A percentile compares a stretch with the other conserved stretches of the same genome.
phyloP scores from a whole-genome alignment of 805 yeast genomes.

The Candida takata region DNA sequence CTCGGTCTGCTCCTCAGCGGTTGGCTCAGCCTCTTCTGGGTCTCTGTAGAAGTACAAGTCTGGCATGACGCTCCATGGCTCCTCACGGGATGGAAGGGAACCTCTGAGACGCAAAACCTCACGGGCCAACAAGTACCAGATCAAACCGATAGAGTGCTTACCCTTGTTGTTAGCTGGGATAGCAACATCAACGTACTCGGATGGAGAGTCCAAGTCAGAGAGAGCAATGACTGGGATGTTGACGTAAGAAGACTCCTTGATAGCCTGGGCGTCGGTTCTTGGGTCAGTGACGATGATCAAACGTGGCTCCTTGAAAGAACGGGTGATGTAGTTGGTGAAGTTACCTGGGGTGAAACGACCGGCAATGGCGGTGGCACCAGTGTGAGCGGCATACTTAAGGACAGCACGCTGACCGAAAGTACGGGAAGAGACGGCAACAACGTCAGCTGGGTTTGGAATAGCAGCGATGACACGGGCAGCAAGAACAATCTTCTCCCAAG shows the following conservation, averaged over 20 bases:
- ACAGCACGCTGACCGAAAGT: constrained; percentile 99
- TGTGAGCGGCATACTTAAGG: constrained; percentile 98
- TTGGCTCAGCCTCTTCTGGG: constrained; percentile 96
- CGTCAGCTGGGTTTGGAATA: constrained; percentile 96
- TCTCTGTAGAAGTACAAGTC: constrained; percentile 99
- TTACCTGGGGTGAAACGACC: constrained; percentile 99
- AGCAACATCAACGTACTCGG: constrained; percentile 98
- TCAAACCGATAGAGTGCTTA: constrained; percentile 98
- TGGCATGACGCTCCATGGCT: constrained; percentile 99
- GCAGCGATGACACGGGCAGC: constrained; percentile 99
- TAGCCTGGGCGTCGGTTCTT: constrained; percentile 99
- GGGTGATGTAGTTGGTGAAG: constrained; percentile 99
- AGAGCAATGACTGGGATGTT: constrained; percentile 99
- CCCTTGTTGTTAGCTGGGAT: constrained; percentile 99
- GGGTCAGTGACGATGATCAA: constrained; percentile 98
- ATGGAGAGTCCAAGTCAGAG: constrained; percentile 97
- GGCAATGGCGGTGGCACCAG: constrained; percentile 99
- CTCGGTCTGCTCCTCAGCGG: constrained; percentile 54
- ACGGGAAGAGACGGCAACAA: constrained; percentile 98
- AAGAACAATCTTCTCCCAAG: constrained; percentile 99
- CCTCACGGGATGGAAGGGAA: constrained; percentile 89
- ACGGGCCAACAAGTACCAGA: constrained; percentile 99
- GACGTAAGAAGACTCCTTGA: constrained; percentile 99
- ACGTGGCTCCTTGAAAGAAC: constrained; percentile 99
- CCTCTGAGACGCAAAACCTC: constrained; percentile 99